Base-by-base conservation (phyloP, 495 filamentous ascomycete genomes). In the Aspergillus nanangensis region DNA sequence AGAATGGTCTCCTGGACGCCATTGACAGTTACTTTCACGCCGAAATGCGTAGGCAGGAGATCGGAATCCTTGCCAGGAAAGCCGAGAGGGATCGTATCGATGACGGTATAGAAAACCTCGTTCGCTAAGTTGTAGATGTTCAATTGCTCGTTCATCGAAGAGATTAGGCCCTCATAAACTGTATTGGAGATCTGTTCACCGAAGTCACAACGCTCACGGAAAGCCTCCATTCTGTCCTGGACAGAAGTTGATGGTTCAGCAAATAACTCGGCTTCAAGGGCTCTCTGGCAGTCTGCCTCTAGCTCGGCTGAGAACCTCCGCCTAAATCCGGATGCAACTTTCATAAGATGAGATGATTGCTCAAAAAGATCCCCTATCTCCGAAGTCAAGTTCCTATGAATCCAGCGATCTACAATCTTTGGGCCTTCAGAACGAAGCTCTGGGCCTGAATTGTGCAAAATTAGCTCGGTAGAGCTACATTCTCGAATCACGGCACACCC, bases 1-100 rank as follows among this genome's bases (percentile, higher is more conserved):
- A 84, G 60, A 19, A 90, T 78, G 10, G 82, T 82, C 57, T 97
- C 93, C 53, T 91, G 85, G 3, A 86, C 81, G 17, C 85, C 84
- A 22, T 78, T 82, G 8, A 94, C 75, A 8, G 90, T 69, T 4
- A 88, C 67, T 47, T 79, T 85, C 3, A 79, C 76, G 10, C 92
- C 92, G 56, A 90, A 85, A 33, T 73, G 69, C 1, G 83, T 88
- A n/a, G 66, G 67, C 11, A 62, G 35, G 38, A 82, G 62, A 40
- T 71, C 61, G 21, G 69, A 79, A 45, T 61, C 67, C 50, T 74
- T 71, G 41, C 64, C 65, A 24, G 57, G 60, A 46, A 71, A 72
- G 7, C 53, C 53, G 32, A 57, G 59, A 23, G 62, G 66, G 29
- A 70, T 58, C 1, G 60, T 69, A 34, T 71, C 61, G 5, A 83